These are phyloP conservation scores for Flaveria sonorensis DNA, from an alignment of 129 eudicot species.

Conservation along the genomic window DNA sequence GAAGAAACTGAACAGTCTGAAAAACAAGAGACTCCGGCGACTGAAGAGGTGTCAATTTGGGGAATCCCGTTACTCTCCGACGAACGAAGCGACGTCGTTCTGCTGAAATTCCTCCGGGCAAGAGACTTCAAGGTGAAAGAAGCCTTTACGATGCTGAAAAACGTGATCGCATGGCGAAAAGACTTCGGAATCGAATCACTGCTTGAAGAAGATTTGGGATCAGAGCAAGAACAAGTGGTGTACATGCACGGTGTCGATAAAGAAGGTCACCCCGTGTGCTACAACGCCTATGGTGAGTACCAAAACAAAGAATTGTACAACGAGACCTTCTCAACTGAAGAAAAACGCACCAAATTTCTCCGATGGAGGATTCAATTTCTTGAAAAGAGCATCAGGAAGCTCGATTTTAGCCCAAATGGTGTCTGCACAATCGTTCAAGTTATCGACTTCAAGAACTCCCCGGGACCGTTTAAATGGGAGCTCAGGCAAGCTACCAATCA, in stretches of 20 bases:
- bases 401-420: slow-evolving; percentile 82
- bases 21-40: slow-evolving; percentile 28
- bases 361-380: slow-evolving; percentile 77
- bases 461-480: slow-evolving; percentile 74
- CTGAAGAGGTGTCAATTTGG: slow-evolving; percentile 71
- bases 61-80: slow-evolving; percentile 72
- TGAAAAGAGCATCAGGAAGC: slow-evolving; percentile 72
- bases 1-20: slow-evolving; percentile 28
- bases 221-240: slow-evolving; percentile 65
- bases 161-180: slow-evolving; percentile 66
- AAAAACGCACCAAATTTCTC: slow-evolving; percentile 63
- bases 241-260: slow-evolving; percentile 72
- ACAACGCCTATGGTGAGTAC: slow-evolving; percentile 83
- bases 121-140: slow-evolving; percentile 88
- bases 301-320: slow-evolving; percentile 72
- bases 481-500: slow-evolving; percentile 75
- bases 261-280: slow-evolving; percentile 89
- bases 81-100: slow-evolving; percentile 65
- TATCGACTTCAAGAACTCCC: slow-evolving; percentile 79
- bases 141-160: slow-evolving; percentile 71
- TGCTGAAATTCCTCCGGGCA: slow-evolving; percentile 76
- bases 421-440: slow-evolving; percentile 68
- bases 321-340: slow-evolving; percentile 67
- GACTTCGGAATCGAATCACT: slow-evolving; percentile 66
- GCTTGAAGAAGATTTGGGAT: slow-evolving; percentile 54